A percentile compares a stretch with the other conserved stretches of the same genome.
phyloP scores from a whole-genome alignment of 192 early-diverging fungal genomes.

The Coemansia sp. region DNA sequence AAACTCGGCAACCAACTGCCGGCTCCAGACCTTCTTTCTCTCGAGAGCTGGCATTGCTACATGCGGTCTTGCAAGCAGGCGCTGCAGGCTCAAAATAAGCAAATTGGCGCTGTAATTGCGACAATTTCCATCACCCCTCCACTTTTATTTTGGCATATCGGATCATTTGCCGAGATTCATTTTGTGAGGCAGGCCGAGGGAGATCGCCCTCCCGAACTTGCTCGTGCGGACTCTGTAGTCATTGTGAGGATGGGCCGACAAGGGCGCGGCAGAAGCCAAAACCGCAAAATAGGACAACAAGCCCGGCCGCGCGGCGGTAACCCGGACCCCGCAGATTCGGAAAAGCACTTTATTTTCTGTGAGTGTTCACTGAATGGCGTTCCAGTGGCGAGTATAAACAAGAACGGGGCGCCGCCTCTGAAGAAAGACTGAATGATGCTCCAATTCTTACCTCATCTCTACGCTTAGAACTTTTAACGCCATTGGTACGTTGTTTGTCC shows the following conservation, averaged over 20 bases:
- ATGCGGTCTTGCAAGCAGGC: neutral
- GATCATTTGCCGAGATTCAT: conserved; percentile 1
- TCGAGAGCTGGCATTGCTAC: neutral
- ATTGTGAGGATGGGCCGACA: conserved; percentile 2
- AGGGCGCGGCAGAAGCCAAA: neutral
- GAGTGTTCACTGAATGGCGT: neutral
- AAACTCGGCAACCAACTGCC: too few relatives aligned
- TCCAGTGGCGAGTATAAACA: neutral
- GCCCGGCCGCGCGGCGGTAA: conserved; percentile 8
- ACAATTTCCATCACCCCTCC: neutral
- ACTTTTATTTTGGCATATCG: neutral
- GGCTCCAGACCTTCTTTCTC: neutral
- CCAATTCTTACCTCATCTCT: neutral
- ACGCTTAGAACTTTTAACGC: neutral
- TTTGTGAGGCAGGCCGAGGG: neutral
- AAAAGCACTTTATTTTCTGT: neutral
- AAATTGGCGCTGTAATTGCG: neutral
- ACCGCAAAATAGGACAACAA: neutral
- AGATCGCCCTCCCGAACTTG: neutral
- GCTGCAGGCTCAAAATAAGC: conserved; percentile 2
- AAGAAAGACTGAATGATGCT: neutral
- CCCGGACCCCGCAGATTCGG: neutral
- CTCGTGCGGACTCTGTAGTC: neutral
- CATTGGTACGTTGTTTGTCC: conserved; percentile 3
- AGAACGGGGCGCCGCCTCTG: neutral